Evolutionary conservation across 1,139 yeast species (phyloP).

Genomic region (Eremothecium sinecaudum): DNA sequence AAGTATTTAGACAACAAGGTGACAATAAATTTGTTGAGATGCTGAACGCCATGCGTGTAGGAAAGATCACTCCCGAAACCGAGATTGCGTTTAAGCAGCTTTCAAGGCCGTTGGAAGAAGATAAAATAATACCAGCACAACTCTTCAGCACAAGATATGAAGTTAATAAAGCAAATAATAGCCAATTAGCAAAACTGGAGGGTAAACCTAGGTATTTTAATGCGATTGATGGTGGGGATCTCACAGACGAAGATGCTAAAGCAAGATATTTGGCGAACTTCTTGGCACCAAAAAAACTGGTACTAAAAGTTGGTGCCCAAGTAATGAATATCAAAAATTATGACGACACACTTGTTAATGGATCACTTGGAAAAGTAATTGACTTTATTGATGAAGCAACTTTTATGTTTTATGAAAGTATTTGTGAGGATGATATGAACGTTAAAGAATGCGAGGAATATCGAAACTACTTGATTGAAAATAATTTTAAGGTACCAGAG

Average conservation of each 20-base stretch:
- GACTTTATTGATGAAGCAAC: constrained; percentile 61
- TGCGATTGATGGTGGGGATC: constrained; percentile 56
- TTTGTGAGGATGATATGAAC: constrained; percentile 12
- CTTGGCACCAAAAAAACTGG: constrained; percentile 57
- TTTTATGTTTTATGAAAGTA: constrained; percentile 33
- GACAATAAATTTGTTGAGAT: constrained; percentile 67
- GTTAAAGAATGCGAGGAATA: constrained; percentile 14
- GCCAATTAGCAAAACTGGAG: constrained; percentile 43
- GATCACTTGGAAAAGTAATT: constrained; percentile 78
- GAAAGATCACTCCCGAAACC: constrained; percentile 50
- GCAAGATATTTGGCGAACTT: constrained; percentile 47
- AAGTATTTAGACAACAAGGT: constrained; percentile 88
- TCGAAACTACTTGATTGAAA: constrained; percentile 6
- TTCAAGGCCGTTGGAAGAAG: constrained; percentile 45
- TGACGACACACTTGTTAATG: constrained; percentile 83
- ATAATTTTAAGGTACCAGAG: constrained; percentile 1
- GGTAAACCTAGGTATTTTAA: constrained; percentile 42
- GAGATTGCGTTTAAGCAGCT: constrained; percentile 46
- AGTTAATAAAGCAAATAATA: constrained; percentile 68
- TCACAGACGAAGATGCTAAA: constrained; percentile 39
- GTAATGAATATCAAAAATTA: constrained; percentile 93
- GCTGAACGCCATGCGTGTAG: constrained; percentile 82
- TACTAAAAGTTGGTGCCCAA: constrained; percentile 75
- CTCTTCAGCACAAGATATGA: constrained; percentile 75
- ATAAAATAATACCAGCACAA: constrained; percentile 76